A percentile compares a stretch with the other conserved stretches of the same genome.
These are phyloP conservation scores for Trametes coccinea DNA, from an alignment of 768 basidiomycete species.

Conservation along the genomic window DNA sequence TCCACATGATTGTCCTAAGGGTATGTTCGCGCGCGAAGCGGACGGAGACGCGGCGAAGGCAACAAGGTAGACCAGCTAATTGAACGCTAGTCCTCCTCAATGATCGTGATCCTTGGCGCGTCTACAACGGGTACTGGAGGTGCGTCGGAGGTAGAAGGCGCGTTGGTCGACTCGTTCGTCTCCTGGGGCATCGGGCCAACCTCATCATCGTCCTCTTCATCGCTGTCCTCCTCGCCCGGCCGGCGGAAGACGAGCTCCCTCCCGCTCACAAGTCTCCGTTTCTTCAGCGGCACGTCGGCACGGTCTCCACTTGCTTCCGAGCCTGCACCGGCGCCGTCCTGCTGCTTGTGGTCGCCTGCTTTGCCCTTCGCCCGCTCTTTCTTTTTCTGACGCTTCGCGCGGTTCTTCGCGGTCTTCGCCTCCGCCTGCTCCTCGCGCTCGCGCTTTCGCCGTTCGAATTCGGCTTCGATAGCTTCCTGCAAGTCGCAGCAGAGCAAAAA, in stretches of 20 bases:
- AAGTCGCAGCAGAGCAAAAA: conserved; percentile 3
- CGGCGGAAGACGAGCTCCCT: conserved; percentile 61
- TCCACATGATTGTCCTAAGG: not conserved
- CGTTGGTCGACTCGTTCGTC: not conserved
- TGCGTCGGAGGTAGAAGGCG: conserved; percentile 4
- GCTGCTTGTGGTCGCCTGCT: conserved; percentile 29
- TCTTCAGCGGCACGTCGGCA: conserved; percentile 59
- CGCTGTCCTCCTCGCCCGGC: conserved; percentile 52
- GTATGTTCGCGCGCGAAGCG: not conserved
- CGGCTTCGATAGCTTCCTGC: conserved; percentile 70
- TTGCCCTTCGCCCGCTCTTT: conserved; percentile 64
- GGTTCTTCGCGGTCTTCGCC: conserved; percentile 92
- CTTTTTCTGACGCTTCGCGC: conserved; percentile 91
- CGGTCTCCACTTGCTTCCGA: conserved; percentile 24
- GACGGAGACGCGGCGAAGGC: not conserved
- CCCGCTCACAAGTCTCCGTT: conserved; percentile 78
- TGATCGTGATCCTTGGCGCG: conserved; percentile 45
- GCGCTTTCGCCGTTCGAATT: conserved; percentile 73
- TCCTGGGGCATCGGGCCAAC: conserved; percentile 25
- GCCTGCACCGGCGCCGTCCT: conserved; percentile 22
- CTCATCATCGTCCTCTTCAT: conserved; percentile 32
- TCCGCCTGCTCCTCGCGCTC: conserved; percentile 73
- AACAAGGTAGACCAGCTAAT: not conserved
- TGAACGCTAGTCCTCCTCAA: conserved; percentile 45
- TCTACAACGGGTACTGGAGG: conserved; percentile 32